These are phyloP conservation scores for Nemophila menziesii DNA, from an alignment of 257 asterid genomes.

Conservation along the genomic window DNA sequence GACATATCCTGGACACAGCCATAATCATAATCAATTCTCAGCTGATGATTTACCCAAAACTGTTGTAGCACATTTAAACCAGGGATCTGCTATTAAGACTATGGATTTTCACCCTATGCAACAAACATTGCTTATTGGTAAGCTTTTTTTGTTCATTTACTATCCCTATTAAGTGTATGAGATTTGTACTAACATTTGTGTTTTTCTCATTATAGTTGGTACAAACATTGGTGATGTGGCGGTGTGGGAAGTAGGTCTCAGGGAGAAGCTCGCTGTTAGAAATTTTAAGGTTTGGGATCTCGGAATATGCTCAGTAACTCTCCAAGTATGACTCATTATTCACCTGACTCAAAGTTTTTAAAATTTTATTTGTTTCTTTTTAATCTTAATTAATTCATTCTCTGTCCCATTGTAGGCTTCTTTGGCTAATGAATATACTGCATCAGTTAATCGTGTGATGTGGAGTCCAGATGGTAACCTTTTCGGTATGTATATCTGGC, in stretches of 20 bases:
- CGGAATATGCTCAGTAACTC: slow-evolving; percentile 35
- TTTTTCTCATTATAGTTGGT: slow-evolving; percentile 37
- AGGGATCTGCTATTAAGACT: slow-evolving; percentile 56
- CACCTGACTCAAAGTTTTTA: not conserved
- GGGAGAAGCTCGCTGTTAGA: slow-evolving; percentile 31
- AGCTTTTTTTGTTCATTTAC: slow-evolving; percentile 12
- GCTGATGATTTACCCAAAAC: slow-evolving; percentile 44
- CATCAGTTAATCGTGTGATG: slow-evolving; percentile 50
- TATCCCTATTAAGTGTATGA: not conserved
- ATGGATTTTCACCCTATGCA: slow-evolving; percentile 59
- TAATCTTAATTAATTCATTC: not conserved
- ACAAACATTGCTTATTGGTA: slow-evolving; percentile 46
- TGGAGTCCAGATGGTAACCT: slow-evolving; percentile 59
- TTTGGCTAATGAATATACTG: slow-evolving; percentile 41
- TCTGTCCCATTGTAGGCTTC: slow-evolving; percentile 30
- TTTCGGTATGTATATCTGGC: slow-evolving; percentile 25
- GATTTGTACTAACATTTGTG: not conserved
- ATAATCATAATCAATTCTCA: slow-evolving; percentile 17
- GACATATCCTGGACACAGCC: slow-evolving; percentile 29
- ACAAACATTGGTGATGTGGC: slow-evolving; percentile 48
- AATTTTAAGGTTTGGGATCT: slow-evolving; percentile 56
- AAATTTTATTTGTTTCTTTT: slow-evolving; percentile 3
- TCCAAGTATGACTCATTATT: slow-evolving; percentile 31
- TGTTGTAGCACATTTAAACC: slow-evolving; percentile 40
- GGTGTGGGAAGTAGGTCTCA: slow-evolving; percentile 45